Base-by-base conservation (phyloP, 1,284 basidiomycete species). In the Athelia sp. region DNA sequence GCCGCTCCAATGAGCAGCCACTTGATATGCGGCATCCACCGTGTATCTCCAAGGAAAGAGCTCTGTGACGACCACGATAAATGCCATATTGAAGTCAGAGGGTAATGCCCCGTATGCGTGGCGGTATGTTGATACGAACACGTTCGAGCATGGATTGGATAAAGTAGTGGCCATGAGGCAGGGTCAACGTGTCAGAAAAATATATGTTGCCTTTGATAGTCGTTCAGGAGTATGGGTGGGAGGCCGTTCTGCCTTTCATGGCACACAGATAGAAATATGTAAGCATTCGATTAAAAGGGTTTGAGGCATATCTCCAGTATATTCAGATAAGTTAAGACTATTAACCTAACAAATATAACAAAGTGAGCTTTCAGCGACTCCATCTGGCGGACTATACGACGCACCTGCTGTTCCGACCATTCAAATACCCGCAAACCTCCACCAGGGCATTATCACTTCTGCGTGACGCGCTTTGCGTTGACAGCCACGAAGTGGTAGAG, bases 401-500 rank as follows among this genome's bases (percentile, higher is more conserved):
- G 32, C 32, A 11, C 32, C n/a, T 34, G 32, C n/a, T 11, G 32
- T 34, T 34, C 11, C 32, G n/a, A 11, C n/a, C n/a, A n/a, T n/a
- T n/a, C n/a, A n/a, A n/a, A 34, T n/a, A 34, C 32, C 32, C 32
- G 32, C 32, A 11, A 11, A 11, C n/a, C 32, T n/a, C n/a, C 32
- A 11, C 32, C 32, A 11, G n/a, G 11, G 32, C 32, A 11, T n/a
- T 11, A 34, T 34, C 11, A n/a, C 32, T 34, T 34, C 32, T 11
- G 11, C 11, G 32, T n/a, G 11, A 34, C 32, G n/a, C n/a, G n/a
- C n/a, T 79, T 77, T 32, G 81, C 81, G 62, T 93, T 93, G 54
- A 94, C 90, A 22, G 89, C 82, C 51, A 96, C 74, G 58, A 95
- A 82, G 69, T 96, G 92, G 67, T 93, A 95, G 38, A 81, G 78